phyloP scores from a whole-genome alignment of 306 rosid species.

The Lablab purpureus region DNA sequence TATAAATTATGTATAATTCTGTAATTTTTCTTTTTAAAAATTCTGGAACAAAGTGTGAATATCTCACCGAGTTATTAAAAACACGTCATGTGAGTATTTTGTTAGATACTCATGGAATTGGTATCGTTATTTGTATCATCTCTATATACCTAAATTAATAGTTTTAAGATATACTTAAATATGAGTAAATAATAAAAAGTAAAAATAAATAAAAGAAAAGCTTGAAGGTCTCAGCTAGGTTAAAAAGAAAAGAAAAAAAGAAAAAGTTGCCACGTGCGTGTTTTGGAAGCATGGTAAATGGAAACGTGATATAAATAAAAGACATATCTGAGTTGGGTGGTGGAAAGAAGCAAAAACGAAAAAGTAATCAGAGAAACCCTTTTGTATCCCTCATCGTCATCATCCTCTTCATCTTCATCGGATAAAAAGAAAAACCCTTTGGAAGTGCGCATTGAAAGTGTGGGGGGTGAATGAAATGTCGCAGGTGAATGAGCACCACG shows the following conservation, averaged over 20 bases:
- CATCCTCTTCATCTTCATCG: background rate
- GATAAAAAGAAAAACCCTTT: background rate
- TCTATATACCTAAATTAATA: too few species aligned
- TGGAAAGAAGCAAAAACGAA: background rate
- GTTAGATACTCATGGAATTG: too few species aligned
- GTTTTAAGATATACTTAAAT: too few species aligned
- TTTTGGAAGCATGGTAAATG: background rate
- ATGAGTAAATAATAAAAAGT: too few species aligned
- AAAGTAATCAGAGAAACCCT: background rate
- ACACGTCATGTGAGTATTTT: too few species aligned
- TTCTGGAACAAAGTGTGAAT: too few species aligned
- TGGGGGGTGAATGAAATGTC: constrained; percentile 56
- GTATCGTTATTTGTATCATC: too few species aligned
- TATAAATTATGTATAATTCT: too few species aligned
- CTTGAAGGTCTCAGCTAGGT: background rate
- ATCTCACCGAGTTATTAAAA: too few species aligned
- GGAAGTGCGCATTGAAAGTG: background rate
- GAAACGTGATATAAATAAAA: constrained; percentile 32
- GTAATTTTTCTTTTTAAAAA: too few species aligned
- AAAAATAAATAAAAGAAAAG: background rate
- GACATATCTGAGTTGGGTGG: background rate
- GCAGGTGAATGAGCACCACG: constrained; percentile 59
- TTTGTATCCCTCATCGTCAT: background rate
- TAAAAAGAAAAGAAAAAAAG: background rate
- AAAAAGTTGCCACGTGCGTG: constrained; percentile 10